Evolutionary conservation across 2,329 filamentous ascomycete genomes (phyloP).

Genomic region (Plenodomus biglobosus): DNA sequence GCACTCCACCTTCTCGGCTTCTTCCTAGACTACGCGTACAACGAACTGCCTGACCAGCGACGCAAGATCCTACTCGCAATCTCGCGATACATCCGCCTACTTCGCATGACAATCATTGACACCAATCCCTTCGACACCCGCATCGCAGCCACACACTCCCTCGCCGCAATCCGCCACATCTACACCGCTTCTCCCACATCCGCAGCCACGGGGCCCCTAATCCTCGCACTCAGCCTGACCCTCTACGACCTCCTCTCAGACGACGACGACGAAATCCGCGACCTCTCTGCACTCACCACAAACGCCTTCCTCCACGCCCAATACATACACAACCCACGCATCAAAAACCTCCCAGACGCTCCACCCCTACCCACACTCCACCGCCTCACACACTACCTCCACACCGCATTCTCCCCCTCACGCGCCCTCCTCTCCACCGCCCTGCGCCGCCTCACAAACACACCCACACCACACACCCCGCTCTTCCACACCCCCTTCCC

Average conservation of each 20-base stretch:
- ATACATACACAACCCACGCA: not conserved
- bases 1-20: conserved; percentile 34
- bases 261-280: conserved; percentile 86
- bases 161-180: conserved; percentile 49
- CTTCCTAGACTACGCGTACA: conserved; percentile 36
- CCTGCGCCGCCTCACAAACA: conserved; percentile 45
- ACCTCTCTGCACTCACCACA: conserved; percentile 59
- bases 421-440: conserved; percentile 39
- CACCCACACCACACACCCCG: conserved; percentile 4
- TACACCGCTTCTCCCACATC: conserved; percentile 14
- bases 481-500: conserved; percentile 15
- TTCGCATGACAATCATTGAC: conserved; percentile 36
- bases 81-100: conserved; percentile 32
- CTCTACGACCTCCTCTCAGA: conserved; percentile 60
- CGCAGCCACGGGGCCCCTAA: conserved; percentile 8
- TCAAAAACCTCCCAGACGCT: conserved; percentile 33
- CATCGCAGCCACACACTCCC: conserved; percentile 59
- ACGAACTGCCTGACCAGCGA: conserved; percentile 7
- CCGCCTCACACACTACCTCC: conserved; percentile 39
- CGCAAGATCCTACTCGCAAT: conserved; percentile 8
- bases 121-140: conserved; percentile 63
- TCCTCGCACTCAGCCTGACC: conserved; percentile 50
- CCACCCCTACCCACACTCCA: conserved; percentile 55
- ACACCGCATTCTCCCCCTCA: conserved; percentile 38
- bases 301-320: conserved; percentile 48